phyloP scores from a whole-genome alignment of 2,329 filamentous ascomycete genomes.

The Colletotrichum australisinense region DNA sequence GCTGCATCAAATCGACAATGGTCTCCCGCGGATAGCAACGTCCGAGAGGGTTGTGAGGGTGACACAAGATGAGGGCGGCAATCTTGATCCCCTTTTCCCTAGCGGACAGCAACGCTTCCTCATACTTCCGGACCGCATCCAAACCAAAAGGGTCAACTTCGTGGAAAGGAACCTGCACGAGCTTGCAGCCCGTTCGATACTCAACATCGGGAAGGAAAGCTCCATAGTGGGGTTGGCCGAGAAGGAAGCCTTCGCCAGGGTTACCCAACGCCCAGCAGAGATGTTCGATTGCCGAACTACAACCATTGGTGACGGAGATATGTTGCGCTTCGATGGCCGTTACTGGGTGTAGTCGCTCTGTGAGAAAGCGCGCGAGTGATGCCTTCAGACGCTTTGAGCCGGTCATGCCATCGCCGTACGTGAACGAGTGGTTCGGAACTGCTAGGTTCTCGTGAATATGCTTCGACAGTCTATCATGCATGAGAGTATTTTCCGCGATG shows the following conservation, averaged over 20 bases:
- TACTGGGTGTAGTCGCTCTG: conserved; percentile 44
- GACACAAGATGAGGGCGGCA: conserved; percentile 13
- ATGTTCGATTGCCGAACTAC: conserved; percentile 54
- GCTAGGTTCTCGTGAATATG: conserved; percentile 48
- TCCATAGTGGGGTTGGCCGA: conserved; percentile 60
- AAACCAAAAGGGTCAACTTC: conserved; percentile 2
- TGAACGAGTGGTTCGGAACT: conserved; percentile 49
- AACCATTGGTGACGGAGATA: conserved; percentile 52
- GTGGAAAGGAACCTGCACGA: conserved; percentile 19
- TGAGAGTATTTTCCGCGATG: conserved; percentile 63
- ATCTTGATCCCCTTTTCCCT: conserved; percentile 38
- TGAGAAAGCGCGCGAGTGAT: conserved; percentile 50
- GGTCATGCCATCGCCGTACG: conserved; percentile 54
- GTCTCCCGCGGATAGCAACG: conserved; percentile 15
- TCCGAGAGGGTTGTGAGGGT: conserved; percentile 51
- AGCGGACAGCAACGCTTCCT: conserved; percentile 48
- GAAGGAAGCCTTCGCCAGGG: conserved; percentile 52
- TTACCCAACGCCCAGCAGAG: conserved; percentile 52
- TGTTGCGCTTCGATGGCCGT: conserved; percentile 45
- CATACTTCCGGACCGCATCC: conserved; percentile 10
- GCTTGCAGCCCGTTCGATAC: conserved; percentile 50
- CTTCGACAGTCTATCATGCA: conserved; percentile 57
- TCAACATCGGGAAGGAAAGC: conserved; percentile 59
- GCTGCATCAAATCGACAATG: conserved; percentile 15
- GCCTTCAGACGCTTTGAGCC: conserved; percentile 48